Base-by-base conservation (phyloP, 129 eudicot genomes). In the Glebionis coronaria region DNA sequence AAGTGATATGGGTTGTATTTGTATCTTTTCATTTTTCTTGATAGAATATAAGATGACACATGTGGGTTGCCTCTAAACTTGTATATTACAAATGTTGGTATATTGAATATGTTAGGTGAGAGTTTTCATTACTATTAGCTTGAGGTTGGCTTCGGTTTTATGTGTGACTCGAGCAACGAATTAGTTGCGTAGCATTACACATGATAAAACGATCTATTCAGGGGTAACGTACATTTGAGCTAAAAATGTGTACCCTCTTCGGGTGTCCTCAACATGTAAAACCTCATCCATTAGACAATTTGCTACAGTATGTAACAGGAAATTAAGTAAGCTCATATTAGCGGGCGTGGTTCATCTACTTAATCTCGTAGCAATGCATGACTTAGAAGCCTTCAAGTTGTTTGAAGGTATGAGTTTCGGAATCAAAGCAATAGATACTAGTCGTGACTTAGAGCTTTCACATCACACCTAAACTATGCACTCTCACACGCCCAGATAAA, bases 91-190 rank as follows among this genome's bases (percentile, higher is more conserved):
- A 46, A 18, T 71, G 51, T 71, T 29, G 59, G 40, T 47, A 71
- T 64, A 65, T 65, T 73, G 72, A 44, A 55, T 65, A 65, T 15
- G 78, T 73, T 73, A 13, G 77, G 72, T 73, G 58, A 25, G 56
- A 42, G 65, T 73, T 73, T 35, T 73, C 53, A 42, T 18, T 50
- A 35, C 52, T 61, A 51, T 13, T 50, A 12, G 7, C 23, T 72
- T 63, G 47, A 50, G 28, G 53, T 21, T 61, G 69, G 25, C 70
- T 40, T 73, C 53, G 77, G 38, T 53, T 40, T 25, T 23, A 23
- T 57, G 44, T 3, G 64, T 40, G n/a, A 55, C 40, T 54, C 52
- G 4, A 53, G 5, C 23, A 59, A 4, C 29, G 13, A 21, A 28
- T 53, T 4, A 53, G 23, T 53, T 53, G 3, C 16, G 13, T 2